Percentiles rank a stretch among this genome's conserved stretches.
phyloP scores from a whole-genome alignment of 495 filamentous ascomycete genomes.

The Neurospora sp. region DNA sequence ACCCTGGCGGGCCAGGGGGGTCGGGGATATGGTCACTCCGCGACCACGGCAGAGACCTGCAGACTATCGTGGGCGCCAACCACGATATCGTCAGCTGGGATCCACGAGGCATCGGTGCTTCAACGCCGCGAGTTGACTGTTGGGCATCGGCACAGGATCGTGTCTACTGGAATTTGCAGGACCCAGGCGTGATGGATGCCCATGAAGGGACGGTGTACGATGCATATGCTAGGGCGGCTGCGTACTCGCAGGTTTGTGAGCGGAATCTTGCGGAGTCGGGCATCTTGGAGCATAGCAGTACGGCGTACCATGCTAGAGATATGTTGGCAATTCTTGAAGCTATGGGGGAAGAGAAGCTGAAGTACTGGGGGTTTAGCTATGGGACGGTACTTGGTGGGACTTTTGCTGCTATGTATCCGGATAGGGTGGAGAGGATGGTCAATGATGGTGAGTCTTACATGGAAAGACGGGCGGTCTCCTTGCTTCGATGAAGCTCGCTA shows the following conservation, averaged over 20 bases:
- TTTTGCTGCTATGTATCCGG: conserved; percentile 41
- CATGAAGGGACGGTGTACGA: conserved; percentile 32
- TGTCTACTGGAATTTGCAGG: conserved; percentile 27
- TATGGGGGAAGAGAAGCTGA: conserved; percentile 30
- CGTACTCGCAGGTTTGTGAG: conserved; percentile 29
- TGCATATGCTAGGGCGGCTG: conserved; percentile 27
- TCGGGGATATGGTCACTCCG: conserved; percentile 33
- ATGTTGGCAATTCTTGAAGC: conserved; percentile 32
- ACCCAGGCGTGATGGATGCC: conserved; percentile 28
- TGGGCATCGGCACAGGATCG: conserved; percentile 26
- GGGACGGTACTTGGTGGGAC: conserved; percentile 44
- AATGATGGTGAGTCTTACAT: conserved; percentile 31
- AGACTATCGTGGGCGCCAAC: conserved; percentile 37
- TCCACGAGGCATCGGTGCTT: conserved; percentile 37
- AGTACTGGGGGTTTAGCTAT: conserved; percentile 48
- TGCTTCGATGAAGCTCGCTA: conserved; percentile 5
- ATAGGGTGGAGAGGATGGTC: conserved; percentile 37
- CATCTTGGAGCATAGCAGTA: conserved; percentile 28
- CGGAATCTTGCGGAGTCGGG: conserved; percentile 12
- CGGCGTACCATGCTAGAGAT: conserved; percentile 31
- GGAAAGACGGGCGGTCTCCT: not conserved
- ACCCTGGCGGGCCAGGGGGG: conserved; percentile 45
- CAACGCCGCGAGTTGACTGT: conserved; percentile 34
- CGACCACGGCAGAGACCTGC: conserved; percentile 27
- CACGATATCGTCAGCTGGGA: conserved; percentile 43